Evolutionary conservation across 2,329 filamentous ascomycete species (phyloP).

Genomic region (Cytospora chrysosperma): DNA sequence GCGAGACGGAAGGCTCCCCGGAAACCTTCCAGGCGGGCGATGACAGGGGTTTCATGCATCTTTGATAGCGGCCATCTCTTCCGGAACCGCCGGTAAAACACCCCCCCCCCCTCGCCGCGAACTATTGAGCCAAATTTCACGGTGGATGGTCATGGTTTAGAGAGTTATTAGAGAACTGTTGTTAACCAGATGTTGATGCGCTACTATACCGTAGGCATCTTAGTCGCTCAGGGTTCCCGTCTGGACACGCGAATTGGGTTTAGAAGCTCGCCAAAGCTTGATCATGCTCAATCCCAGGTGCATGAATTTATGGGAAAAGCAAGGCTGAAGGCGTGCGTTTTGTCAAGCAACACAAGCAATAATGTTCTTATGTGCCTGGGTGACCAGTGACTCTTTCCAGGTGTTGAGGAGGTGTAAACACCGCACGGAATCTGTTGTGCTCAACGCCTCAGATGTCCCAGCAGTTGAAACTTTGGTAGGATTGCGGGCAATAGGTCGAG

Average conservation of each 20-base stretch:
- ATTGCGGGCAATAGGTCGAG: background rate
- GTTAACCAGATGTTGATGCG: background rate
- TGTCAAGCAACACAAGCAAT: background rate
- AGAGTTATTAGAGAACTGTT: background rate
- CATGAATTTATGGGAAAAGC: background rate
- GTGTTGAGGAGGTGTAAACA: background rate
- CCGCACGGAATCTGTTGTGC: background rate
- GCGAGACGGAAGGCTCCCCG: conserved; percentile 17
- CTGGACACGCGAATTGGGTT: background rate
- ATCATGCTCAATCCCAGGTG: background rate
- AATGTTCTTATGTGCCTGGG: background rate
- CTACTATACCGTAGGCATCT: background rate
- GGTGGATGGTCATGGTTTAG: background rate
- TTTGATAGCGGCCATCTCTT: conserved; percentile 18
- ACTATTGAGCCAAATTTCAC: background rate
- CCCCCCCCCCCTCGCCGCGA: too few species aligned
- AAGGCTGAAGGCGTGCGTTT: background rate
- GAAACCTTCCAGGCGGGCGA: conserved; percentile 8
- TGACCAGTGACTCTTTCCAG: background rate
- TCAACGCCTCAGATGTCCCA: background rate
- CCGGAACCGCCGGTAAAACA: background rate
- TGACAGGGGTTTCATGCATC: conserved; percentile 19
- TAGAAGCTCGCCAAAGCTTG: background rate
- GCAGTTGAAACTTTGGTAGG: background rate
- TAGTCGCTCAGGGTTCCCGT: background rate